These are phyloP conservation scores for Ustilago vetiveriae DNA, from an alignment of 1,284 basidiomycete species.

Conservation along the genomic window DNA sequence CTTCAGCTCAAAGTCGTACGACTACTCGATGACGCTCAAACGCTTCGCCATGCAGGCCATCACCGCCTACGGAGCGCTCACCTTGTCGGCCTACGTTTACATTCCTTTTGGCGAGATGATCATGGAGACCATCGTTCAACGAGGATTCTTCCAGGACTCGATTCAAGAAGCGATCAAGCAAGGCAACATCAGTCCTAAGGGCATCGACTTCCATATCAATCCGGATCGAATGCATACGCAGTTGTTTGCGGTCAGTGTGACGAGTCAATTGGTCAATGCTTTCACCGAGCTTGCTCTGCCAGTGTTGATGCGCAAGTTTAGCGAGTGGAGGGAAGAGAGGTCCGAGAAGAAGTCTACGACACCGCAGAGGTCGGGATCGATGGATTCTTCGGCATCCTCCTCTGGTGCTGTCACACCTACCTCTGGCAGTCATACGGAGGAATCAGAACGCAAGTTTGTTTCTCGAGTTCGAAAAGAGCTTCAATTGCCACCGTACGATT, in stretches of 20 bases:
- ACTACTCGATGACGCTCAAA: conserved; percentile 85
- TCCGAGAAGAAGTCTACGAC: conserved; percentile 11
- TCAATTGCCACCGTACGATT: conserved; percentile 78
- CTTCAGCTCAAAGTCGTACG: conserved; percentile 77
- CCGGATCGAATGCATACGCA: conserved; percentile 81
- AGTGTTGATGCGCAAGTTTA: conserved; percentile 67
- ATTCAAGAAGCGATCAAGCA: conserved; percentile 48
- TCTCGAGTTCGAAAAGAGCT: conserved; percentile 81
- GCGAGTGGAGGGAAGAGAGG: conserved; percentile 41
- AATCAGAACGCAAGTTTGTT: conserved; percentile 77
- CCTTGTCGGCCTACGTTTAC: conserved; percentile 64
- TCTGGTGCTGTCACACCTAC: conserved; percentile 19
- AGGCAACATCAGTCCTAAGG: conserved; percentile 46
- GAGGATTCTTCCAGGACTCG: conserved; percentile 55
- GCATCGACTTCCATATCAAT: conserved; percentile 68
- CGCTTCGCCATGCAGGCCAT: conserved; percentile 88
- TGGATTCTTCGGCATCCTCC: conserved; percentile 12
- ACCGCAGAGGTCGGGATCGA: conserved; percentile 8
- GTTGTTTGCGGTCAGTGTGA: conserved; percentile 94
- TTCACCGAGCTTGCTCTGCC: conserved; percentile 87
- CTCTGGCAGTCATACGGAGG: conserved; percentile 8
- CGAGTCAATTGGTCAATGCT: conserved; percentile 85
- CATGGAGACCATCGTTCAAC: conserved; percentile 56
- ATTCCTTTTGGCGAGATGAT: conserved; percentile 66
- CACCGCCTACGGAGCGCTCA: conserved; percentile 77